phyloP scores from a whole-genome alignment of 352 stramenopile genomes.

The Phytopythium mirpurense region DNA sequence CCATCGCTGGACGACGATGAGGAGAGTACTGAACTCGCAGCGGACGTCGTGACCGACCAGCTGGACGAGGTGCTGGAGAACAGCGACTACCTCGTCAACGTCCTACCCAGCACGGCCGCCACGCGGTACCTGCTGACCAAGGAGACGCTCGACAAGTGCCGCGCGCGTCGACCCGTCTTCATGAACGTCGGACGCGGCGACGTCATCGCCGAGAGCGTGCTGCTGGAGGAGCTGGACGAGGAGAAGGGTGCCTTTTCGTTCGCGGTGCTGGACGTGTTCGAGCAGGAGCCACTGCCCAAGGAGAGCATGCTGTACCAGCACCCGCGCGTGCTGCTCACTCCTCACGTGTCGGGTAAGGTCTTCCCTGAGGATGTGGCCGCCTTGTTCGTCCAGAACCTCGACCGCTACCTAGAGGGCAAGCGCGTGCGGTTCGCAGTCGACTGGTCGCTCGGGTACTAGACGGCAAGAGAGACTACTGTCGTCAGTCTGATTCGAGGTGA shows the following conservation, averaged over 20 bases:
- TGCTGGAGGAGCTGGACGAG: constrained; percentile 48
- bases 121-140: constrained; percentile 68
- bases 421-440: constrained; percentile 37
- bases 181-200: constrained; percentile 87
- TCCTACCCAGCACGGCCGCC: constrained; percentile 70
- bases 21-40: constrained; percentile 7
- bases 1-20: constrained; percentile 4
- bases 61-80: constrained; percentile 40
- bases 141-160: constrained; percentile 35
- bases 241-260: constrained; percentile 50
- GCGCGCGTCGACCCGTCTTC: constrained; percentile 55
- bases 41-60: constrained; percentile 36
- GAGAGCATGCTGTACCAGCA: constrained; percentile 61
- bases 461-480: too few species aligned
- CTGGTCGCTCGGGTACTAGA: constrained; percentile 48
- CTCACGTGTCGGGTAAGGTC: constrained; percentile 75
- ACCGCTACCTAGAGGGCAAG: constrained; percentile 26
- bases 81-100: constrained; percentile 78
- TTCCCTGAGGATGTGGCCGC: constrained; percentile 70
- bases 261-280: constrained; percentile 64
- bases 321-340: constrained; percentile 65
- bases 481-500: too few species aligned
- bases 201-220: constrained; percentile 50
- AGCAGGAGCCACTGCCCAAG: constrained; percentile 43
- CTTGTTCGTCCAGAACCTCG: constrained; percentile 61